Base-by-base conservation (phyloP, 2,329 filamentous ascomycete genomes). In the Pestalotiopsis sp. region DNA sequence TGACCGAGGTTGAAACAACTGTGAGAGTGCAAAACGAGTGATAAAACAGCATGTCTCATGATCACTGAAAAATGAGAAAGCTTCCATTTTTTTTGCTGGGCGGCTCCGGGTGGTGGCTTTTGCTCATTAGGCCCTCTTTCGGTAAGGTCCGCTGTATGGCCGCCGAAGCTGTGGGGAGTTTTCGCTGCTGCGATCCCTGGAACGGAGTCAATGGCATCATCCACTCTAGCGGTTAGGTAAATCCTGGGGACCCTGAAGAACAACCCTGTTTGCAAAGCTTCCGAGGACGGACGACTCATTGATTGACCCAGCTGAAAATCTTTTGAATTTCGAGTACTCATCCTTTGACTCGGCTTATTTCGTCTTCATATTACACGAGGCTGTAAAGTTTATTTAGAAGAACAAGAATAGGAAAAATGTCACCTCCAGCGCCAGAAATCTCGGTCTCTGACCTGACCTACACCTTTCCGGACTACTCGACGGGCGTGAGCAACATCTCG, bases 381-480 rank as follows among this genome's bases (percentile, higher is more conserved):
- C 27, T 31, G 27, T 7, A 36, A 36, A 36, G 31, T 9, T 52
- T n/a, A 52, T n/a, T 9, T 7, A 17, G 2, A 52, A 9, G 7
- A 7, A 14, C 11, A 52, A 52, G 14, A 52, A 4, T 36, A 7
- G 31, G 9, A 12, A 61, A 61, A 38, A 67, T 67, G 65, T 31
- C 72, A 23, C 74, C 82, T 57, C 25, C 25, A 39, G 59, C 59
- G 4, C 89, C 92, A 11, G 88, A 90, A 63, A 93, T 99, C 78
- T 82, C 88, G 74, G 92, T 96, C 74, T 89, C 85, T 52, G 83
- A 90, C 80, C 90, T 99, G 67, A 94, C 90, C 71, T 99, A 98
- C 86, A 90, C 88, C 59, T 99, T 98, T 82, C 93, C 92, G 17
- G 93, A 97, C 84, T 91, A 92, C 78, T 91, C 91, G 59, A 89